Conservation (phyloP, 768 basidiomycete species). For the Coprinopsis marcescibilis region DNA sequence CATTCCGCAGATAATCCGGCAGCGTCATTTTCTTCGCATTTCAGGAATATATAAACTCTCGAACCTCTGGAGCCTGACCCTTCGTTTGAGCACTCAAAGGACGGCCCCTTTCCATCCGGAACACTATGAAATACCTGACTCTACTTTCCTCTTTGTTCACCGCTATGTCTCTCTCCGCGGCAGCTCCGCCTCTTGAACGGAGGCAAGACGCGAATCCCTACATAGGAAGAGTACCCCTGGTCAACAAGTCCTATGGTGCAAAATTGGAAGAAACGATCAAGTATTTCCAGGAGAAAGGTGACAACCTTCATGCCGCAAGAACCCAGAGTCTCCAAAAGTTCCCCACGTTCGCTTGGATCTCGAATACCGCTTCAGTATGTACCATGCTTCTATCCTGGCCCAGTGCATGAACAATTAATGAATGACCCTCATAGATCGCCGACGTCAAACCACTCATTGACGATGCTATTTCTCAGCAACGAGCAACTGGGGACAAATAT, state of each 20-base stretch:
- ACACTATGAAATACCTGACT: slow-evolving; percentile 10
- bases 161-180: background rate
- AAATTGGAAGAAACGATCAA: slow-evolving; percentile 17
- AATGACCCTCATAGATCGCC: slow-evolving; percentile 5
- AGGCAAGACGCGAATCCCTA: slow-evolving; percentile 15
- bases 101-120: no score
- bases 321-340: slow-evolving; percentile 15
- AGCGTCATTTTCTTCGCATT: no score
- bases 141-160: slow-evolving; percentile 7
- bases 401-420: no score
- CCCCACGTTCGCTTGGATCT: slow-evolving; percentile 20
- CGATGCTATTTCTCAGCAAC: slow-evolving; percentile 11
- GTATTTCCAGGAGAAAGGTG: slow-evolving; percentile 12
- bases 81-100: no score
- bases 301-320: slow-evolving; percentile 15
- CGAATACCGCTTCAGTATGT: slow-evolving; percentile 8
- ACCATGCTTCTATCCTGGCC: no score
- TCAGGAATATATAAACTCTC: no score
- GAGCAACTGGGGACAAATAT: slow-evolving; percentile 14
- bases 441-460: slow-evolving; percentile 4
- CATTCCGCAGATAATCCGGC: no score
- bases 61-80: no score
- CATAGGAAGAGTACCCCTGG: slow-evolving; percentile 12
- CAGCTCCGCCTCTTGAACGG: background rate
- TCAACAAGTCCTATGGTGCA: slow-evolving; percentile 15